A percentile compares a stretch with the other conserved stretches of the same genome.
Conservation (phyloP, 129 eudicot genomes). For the Flaveria robusta region DNA sequence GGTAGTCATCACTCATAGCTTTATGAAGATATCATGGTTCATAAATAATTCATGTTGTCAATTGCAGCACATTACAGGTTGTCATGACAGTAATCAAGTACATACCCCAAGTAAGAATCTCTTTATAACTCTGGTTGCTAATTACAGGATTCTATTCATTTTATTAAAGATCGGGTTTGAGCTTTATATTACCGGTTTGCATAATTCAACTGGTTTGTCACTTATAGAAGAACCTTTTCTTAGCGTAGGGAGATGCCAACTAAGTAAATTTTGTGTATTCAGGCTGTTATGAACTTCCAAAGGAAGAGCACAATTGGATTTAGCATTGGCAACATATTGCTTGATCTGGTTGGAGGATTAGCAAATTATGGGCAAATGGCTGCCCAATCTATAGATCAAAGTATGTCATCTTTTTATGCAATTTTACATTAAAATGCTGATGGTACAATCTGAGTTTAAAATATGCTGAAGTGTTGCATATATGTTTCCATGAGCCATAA, state of each 20-base stretch:
- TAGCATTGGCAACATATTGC: conserved; percentile 86
- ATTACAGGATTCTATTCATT: not conserved
- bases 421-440: not conserved
- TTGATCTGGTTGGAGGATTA: conserved; percentile 81
- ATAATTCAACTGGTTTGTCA: not conserved
- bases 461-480: not conserved
- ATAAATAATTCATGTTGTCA: not conserved
- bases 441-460: conserved; percentile 1
- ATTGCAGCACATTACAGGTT: conserved; percentile 86
- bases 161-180: not conserved
- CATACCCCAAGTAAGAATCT: conserved; percentile 74
- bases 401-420: conserved; percentile 30
- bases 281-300: conserved; percentile 71
- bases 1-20: conserved; percentile 6
- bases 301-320: conserved; percentile 84
- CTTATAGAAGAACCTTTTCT: not conserved
- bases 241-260: conserved; percentile 11
- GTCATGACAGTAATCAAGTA: conserved; percentile 88
- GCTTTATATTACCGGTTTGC: not conserved
- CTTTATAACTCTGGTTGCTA: conserved; percentile 8
- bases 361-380: conserved; percentile 79
- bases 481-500: too few species aligned
- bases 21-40: not conserved
- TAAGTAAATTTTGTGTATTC: conserved; percentile 9
- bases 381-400: conserved; percentile 75